Conservation (phyloP, 208 protist genomes). For the Trypanosoma congolense region DNA sequence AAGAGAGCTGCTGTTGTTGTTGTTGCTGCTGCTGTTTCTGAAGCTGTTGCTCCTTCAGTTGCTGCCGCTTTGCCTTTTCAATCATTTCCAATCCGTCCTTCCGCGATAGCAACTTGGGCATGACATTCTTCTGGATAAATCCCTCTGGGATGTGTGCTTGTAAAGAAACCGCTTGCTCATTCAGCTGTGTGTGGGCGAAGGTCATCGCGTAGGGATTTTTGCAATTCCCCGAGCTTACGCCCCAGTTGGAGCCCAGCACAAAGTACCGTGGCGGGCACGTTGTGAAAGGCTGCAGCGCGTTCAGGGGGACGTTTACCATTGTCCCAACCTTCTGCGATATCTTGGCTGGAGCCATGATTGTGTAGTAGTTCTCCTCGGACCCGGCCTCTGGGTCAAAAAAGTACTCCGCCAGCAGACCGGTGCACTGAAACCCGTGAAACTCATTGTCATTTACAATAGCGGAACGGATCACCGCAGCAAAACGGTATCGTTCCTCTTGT, state of each 20-base stretch:
- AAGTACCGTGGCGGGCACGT: slow-evolving; percentile 78
- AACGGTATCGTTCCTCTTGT: slow-evolving; percentile 81
- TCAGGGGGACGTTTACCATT: slow-evolving; percentile 59
- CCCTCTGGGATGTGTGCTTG: slow-evolving; percentile 41
- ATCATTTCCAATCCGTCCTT: slow-evolving; percentile 55
- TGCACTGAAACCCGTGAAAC: slow-evolving; percentile 74
- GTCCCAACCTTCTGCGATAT: slow-evolving; percentile 52
- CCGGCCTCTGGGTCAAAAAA: slow-evolving; percentile 75
- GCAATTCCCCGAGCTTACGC: slow-evolving; percentile 43
- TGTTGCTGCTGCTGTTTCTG: slow-evolving; percentile 3
- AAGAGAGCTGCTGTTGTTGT: slow-evolving; percentile 20
- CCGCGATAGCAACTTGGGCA: slow-evolving; percentile 48
- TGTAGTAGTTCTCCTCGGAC: slow-evolving; percentile 86
- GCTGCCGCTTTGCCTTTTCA: slow-evolving; percentile 41
- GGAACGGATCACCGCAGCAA: slow-evolving; percentile 70
- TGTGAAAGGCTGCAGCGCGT: slow-evolving; percentile 71
- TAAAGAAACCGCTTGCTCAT: slow-evolving; percentile 63
- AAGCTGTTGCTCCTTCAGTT: slow-evolving; percentile 8
- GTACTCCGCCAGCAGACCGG: slow-evolving; percentile 71
- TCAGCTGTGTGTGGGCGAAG: slow-evolving; percentile 72
- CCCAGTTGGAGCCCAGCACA: slow-evolving; percentile 72
- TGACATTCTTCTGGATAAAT: slow-evolving; percentile 48
- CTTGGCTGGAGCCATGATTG: slow-evolving; percentile 72
- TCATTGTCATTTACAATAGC: slow-evolving; percentile 79
- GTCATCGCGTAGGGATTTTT: slow-evolving; percentile 63